Base-by-base conservation (phyloP, 805 yeast genomes). In the Nakazawaea ishiwadae region DNA sequence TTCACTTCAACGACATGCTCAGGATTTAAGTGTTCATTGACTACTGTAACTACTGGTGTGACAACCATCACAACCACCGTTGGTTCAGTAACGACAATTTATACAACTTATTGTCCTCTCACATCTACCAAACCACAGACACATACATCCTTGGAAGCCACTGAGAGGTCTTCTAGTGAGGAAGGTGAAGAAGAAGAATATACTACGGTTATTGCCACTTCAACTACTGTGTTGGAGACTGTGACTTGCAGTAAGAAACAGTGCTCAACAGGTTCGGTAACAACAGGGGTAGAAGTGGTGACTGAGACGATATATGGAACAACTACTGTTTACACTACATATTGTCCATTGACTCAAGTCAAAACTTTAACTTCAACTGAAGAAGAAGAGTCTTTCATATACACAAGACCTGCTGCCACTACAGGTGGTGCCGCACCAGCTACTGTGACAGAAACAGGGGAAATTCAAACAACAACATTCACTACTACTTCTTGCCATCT, bases 1-100 rank as follows among this genome's bases (percentile, higher is more conserved):
- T 45, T 62, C 36, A 63, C 66, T 46, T 53, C 60, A 47, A 60
- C 69, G 40, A 56, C 65, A 39, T 65, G 71, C 51, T 48, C 59
- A 15, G 55, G 56, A 45, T 42, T 60, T 55, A 49, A 42, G 32
- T 65, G 71, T 46, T 17, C 42, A 10, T 35, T 29, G n/a, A 45
- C 40, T 12, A 48, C 55, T 6, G 12, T 24, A 12, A 39, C 42
- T 6, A 39, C 38, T 3, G 42, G 42, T 31, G 30, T 38, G 16
- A 32, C 38, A 18, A 46, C 32, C 23, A 12, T 18, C 20, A 31
- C 34, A 4, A 10, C 29, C 11, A 23, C 28, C 35, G 20, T 19
- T n/a, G 36, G 43, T 12, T 56, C 48, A 26, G 35, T 46, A 15
- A 46, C 44, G 17, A 51, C 59, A 23, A 44, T 44, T 18, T 39